phyloP scores from a whole-genome alignment of 2,329 filamentous ascomycete species.

The Monilinia vaccinii-corymbosi region DNA sequence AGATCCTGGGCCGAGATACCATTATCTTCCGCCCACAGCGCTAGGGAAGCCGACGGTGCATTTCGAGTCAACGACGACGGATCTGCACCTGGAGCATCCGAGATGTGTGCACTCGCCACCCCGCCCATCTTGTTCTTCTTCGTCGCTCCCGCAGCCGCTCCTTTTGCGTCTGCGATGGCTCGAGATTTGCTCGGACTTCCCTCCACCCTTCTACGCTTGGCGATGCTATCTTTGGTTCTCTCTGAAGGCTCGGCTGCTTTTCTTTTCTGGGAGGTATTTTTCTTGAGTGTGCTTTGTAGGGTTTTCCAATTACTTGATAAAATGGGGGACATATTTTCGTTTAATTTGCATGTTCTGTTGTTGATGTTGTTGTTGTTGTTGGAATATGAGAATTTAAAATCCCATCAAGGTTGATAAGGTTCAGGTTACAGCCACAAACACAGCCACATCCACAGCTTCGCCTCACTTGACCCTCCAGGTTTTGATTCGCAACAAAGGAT shows the following conservation, averaged over 20 bases:
- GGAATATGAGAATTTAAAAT: background rate
- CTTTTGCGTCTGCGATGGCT: background rate
- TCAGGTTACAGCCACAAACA: too few species aligned
- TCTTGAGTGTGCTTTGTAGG: slow-evolving; percentile 51
- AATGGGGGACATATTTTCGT: slow-evolving; percentile 25
- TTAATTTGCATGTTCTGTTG: background rate
- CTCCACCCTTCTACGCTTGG: slow-evolving; percentile 29
- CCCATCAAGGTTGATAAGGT: too few species aligned
- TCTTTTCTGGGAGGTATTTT: slow-evolving; percentile 33
- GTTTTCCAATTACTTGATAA: slow-evolving; percentile 71
- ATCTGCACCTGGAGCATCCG: slow-evolving; percentile 27
- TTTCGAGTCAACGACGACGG: slow-evolving; percentile 17
- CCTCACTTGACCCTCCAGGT: too few species aligned
- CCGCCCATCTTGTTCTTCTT: slow-evolving; percentile 42
- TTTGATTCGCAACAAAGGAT: background rate
- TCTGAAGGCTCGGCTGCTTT: slow-evolving; percentile 21
- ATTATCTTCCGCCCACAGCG: slow-evolving; percentile 52
- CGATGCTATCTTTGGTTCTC: slow-evolving; percentile 26
- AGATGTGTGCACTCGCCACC: slow-evolving; percentile 41
- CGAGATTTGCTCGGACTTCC: slow-evolving; percentile 14
- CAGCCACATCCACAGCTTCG: too few species aligned
- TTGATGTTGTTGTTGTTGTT: slow-evolving; percentile 1
- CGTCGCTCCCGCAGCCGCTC: background rate
- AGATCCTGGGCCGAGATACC: slow-evolving; percentile 51
- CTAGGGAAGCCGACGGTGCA: slow-evolving; percentile 44